Evolutionary conservation across 2,329 filamentous ascomycete genomes (phyloP).

Genomic region (Verticillium nonalfalfae): DNA sequence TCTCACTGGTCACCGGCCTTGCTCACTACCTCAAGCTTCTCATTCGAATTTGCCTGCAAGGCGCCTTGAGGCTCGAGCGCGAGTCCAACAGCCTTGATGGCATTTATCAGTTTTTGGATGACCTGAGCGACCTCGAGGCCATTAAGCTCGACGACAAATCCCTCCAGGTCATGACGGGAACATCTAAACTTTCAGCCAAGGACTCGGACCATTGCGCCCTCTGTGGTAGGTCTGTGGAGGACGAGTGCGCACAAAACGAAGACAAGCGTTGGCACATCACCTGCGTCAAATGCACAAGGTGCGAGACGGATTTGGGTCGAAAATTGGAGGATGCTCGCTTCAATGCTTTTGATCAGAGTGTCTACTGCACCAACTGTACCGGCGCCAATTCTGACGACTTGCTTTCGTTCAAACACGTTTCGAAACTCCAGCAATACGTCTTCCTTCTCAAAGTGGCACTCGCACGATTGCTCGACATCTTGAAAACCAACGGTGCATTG

Average conservation of each 20-base stretch:
- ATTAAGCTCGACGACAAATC: conserved; percentile 66
- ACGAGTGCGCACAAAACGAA: conserved; percentile 75
- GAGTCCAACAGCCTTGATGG: conserved; percentile 70
- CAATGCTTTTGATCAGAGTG: conserved; percentile 59
- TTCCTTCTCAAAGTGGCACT: conserved; percentile 89
- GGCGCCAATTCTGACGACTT: conserved; percentile 45
- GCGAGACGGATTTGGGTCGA: conserved; percentile 58
- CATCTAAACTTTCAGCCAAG: conserved; percentile 62
- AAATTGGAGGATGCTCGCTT: conserved; percentile 64
- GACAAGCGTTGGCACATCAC: conserved; percentile 77
- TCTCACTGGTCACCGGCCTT: conserved; percentile 93
- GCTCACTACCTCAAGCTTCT: conserved; percentile 97
- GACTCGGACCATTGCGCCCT: conserved; percentile 78
- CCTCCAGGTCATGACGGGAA: conserved; percentile 58
- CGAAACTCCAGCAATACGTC: conserved; percentile 88
- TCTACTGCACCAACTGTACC: conserved; percentile 67
- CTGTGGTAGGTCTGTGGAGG: conserved; percentile 86
- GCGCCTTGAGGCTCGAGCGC: conserved; percentile 82
- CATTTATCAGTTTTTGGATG: conserved; percentile 75
- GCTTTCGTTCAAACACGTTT: conserved; percentile 63
- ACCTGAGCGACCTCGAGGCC: conserved; percentile 76
- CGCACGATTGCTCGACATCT: conserved; percentile 79
- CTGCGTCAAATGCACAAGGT: conserved; percentile 72
- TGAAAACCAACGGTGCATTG: conserved; percentile 76
- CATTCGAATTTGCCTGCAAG: conserved; percentile 94